A percentile compares a stretch with the other conserved stretches of the same genome.
Conservation (phyloP, 805 yeast genomes). For the Saccharomycopsis fermentans region DNA sequence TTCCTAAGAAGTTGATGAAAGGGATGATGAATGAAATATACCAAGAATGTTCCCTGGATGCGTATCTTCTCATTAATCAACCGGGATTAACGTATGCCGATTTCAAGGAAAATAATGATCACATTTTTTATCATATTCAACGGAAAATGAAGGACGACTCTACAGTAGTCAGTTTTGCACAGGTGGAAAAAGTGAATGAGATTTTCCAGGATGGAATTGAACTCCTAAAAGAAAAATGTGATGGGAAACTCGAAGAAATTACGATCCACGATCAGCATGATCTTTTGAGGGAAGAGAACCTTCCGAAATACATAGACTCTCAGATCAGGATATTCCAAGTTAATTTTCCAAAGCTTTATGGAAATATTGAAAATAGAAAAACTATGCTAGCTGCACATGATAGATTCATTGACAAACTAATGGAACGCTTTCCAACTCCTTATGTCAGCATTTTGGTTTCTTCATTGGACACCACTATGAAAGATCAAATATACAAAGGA, state of each 20-base stretch:
- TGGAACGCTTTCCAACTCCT: conserved; percentile 71
- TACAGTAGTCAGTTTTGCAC: conserved; percentile 49
- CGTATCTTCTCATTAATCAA: conserved; percentile 44
- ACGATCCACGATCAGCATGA: conserved; percentile 44
- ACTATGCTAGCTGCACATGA: conserved; percentile 32
- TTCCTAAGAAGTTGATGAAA: conserved; percentile 23
- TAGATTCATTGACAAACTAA: conserved; percentile 39
- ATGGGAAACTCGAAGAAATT: conserved; percentile 32
- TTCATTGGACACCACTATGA: conserved; percentile 25
- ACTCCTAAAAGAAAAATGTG: conserved; percentile 35
- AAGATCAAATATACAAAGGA: conserved; percentile 19
- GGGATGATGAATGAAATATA: conserved; percentile 26
- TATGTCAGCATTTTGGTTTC: conserved; percentile 52
- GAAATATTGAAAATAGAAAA: conserved; percentile 22
- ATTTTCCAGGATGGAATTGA: conserved; percentile 19
- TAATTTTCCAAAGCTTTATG: conserved; percentile 39
- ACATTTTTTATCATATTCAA: conserved; percentile 38
- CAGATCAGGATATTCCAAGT: conserved; percentile 52
- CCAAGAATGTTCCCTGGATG: conserved; percentile 41
- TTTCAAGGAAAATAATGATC: conserved; percentile 30
- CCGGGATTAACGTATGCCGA: conserved; percentile 44
- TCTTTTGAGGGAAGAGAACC: conserved; percentile 30
- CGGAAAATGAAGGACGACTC: conserved; percentile 47
- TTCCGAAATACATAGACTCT: conserved; percentile 51
- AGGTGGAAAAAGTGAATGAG: conserved; percentile 27